Evolutionary conservation across 2,329 filamentous ascomycete species (phyloP), one percentile per base, ranked within the genome.

Genomic region (Aspergillus sp.): DNA sequence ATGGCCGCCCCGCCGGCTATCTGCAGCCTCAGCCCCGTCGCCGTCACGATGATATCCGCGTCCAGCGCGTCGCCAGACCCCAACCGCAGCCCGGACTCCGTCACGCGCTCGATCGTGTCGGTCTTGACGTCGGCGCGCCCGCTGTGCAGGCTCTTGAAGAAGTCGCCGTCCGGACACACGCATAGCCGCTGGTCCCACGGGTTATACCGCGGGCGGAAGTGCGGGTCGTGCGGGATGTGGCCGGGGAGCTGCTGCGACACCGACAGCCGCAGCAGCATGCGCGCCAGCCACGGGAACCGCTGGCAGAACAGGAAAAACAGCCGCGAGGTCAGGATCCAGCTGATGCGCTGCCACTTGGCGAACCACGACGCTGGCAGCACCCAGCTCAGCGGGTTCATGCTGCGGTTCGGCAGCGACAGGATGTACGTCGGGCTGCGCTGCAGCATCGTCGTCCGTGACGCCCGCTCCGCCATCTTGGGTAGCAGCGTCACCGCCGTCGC

Each of bases 401-500:
- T 30, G 30, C 28, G 36, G 15, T 68, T 64, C 0, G 69, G 60
- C 1, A 75, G 45, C n/a, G 71, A 63, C 27, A 81, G 44, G 34
- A 88, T 69, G 48, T 84, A 88, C 0, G 71, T 72, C 0, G 86
- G 86, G 28, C 78, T 85, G 35, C 86, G 75, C 60, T 93, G 85
- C 2, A 93, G 69, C 74, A 89, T 85, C 1, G 82, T 89, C 16
- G 86, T 76, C 10, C 73, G 70, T 4, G 60, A 61, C 4, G 81
- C 82, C 24, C 70, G 73, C 26, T 80, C 62, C 1, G 77, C 74
- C 28, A 93, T 60, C 29, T 69, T 72, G 1, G 85, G 86, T 3
- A 93, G 55, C 1, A 93, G 67, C 0, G 85, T 91, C 30, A 89
- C 62, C 5, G 84, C 80, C 0, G 86, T 93, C 2, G 85, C 85